Evolutionary conservation across 1,284 basidiomycete species (phyloP).

Genomic region (Sphaerobolus stellatus): DNA sequence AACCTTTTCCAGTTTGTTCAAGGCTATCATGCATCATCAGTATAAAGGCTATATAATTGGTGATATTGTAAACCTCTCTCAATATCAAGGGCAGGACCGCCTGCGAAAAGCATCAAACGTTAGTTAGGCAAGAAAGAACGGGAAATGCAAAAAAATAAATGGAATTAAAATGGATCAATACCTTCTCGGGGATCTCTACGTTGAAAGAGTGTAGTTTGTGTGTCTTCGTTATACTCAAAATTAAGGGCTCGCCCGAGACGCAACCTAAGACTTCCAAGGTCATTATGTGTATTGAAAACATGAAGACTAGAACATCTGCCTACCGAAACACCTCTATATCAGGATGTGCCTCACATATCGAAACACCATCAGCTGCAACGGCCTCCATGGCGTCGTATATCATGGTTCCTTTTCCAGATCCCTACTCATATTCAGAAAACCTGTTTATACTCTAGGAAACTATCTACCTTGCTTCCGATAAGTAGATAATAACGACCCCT

Average conservation of each 20-base stretch:
- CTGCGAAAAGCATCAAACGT: slow-evolving; percentile 30
- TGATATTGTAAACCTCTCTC: slow-evolving; percentile 58
- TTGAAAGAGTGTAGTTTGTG: slow-evolving; percentile 76
- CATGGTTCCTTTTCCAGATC: slow-evolving; percentile 76
- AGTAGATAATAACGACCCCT: slow-evolving; percentile 74
- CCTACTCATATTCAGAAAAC: slow-evolving; percentile 30
- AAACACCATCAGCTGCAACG: slow-evolving; percentile 68
- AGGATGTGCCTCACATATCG: slow-evolving; percentile 57
- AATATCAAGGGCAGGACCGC: slow-evolving; percentile 78
- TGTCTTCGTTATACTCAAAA: slow-evolving; percentile 80
- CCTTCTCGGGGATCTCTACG: slow-evolving; percentile 81
- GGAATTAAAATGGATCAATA: slow-evolving; percentile 17
- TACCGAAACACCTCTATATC: slow-evolving; percentile 66
- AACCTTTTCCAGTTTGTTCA: slow-evolving; percentile 87
- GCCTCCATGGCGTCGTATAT: slow-evolving; percentile 77
- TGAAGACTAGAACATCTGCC: background rate
- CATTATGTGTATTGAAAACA: slow-evolving; percentile 8
- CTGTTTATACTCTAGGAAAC: background rate
- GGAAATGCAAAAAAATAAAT: background rate
- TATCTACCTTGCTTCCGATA: slow-evolving; percentile 68
- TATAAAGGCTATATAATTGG: slow-evolving; percentile 1
- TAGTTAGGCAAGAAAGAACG: background rate
- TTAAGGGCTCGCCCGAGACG: slow-evolving; percentile 79
- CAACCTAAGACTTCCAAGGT: slow-evolving; percentile 42
- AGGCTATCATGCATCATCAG: slow-evolving; percentile 38